Evolutionary conservation across 495 filamentous ascomycete species (phyloP).

Genomic region (Trichoderma orchidacearum): DNA sequence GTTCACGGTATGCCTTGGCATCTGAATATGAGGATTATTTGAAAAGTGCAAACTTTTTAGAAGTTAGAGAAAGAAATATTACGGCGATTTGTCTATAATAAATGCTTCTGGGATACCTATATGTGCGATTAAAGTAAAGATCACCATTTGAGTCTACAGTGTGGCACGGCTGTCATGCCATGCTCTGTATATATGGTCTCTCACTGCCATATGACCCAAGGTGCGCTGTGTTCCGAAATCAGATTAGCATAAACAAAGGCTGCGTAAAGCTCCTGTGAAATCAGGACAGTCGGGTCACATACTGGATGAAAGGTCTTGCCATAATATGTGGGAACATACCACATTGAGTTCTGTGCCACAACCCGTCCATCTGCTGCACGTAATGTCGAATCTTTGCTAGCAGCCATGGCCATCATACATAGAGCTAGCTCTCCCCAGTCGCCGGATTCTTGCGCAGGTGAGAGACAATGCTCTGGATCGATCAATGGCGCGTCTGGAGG

Average conservation of each 20-base stretch:
- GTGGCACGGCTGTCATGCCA: background rate
- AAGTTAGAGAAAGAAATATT: too few species aligned
- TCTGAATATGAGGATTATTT: too few species aligned
- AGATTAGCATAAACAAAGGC: background rate
- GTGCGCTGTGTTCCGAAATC: slow-evolving; percentile 7
- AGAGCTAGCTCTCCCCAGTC: slow-evolving; percentile 26
- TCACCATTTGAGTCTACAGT: background rate
- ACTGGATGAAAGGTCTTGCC: slow-evolving; percentile 32
- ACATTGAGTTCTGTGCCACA: slow-evolving; percentile 17
- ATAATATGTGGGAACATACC: slow-evolving; percentile 30
- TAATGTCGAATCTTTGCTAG: slow-evolving; percentile 14
- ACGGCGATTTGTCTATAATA: too few species aligned
- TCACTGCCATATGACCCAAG: slow-evolving; percentile 18
- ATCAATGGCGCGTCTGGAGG: slow-evolving; percentile 13
- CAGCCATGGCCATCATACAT: slow-evolving; percentile 26
- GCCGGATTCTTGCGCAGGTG: slow-evolving; percentile 11
- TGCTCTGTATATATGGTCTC: slow-evolving; percentile 17
- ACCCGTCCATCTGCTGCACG: slow-evolving; percentile 9
- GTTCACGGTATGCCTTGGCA: too few species aligned
- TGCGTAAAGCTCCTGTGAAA: too few species aligned
- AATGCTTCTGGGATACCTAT: too few species aligned
- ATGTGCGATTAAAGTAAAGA: too few species aligned
- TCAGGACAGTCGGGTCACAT: background rate
- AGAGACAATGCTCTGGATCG: slow-evolving; percentile 16
- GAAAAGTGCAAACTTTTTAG: too few species aligned